phyloP scores from a whole-genome alignment of 106 monocot genomes.

The Dendrobium chrysotoxum region DNA sequence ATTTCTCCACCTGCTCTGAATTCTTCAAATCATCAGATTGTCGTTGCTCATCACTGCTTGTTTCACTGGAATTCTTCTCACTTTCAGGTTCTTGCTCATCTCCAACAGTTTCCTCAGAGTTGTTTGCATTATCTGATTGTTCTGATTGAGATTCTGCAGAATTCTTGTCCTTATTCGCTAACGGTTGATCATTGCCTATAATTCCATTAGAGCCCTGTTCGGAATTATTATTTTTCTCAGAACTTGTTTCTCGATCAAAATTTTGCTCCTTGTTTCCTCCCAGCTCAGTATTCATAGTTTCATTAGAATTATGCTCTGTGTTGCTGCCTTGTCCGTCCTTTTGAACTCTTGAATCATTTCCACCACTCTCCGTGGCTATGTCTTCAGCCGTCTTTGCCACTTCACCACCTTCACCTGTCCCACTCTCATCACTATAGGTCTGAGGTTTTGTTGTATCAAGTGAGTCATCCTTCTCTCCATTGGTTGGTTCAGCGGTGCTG shows the following conservation, averaged over 20 bases:
- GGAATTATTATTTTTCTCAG: conserved; percentile 10
- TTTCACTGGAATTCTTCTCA: conserved; percentile 8
- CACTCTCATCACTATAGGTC: conserved; percentile 36
- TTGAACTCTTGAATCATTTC: background rate
- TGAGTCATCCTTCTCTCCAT: conserved; percentile 22
- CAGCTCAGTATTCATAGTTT: conserved; percentile 10
- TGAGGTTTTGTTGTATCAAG: conserved; percentile 20
- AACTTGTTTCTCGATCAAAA: background rate
- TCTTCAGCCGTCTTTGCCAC: conserved; percentile 10
- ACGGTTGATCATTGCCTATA: conserved; percentile 8
- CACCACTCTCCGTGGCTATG: conserved; percentile 3
- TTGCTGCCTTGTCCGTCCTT: conserved; percentile 7
- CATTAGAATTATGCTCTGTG: no score
- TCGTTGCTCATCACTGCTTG: conserved; percentile 10
- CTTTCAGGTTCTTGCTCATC: conserved; percentile 10
- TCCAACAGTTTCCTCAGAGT: conserved; percentile 14
- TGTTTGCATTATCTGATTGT: background rate
- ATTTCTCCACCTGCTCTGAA: conserved; percentile 10
- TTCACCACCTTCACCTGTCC: conserved; percentile 19
- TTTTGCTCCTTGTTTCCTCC: conserved; percentile 1
- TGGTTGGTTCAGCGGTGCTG: conserved; percentile 6
- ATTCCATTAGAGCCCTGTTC: conserved; percentile 17
- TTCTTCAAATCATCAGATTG: conserved; percentile 15
- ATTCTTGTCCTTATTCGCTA: conserved; percentile 5
- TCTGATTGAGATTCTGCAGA: background rate